Percentiles rank a stretch among this genome's conserved stretches.
Conservation (phyloP, 345 rosid genomes). For the Trapa incisa region DNA sequence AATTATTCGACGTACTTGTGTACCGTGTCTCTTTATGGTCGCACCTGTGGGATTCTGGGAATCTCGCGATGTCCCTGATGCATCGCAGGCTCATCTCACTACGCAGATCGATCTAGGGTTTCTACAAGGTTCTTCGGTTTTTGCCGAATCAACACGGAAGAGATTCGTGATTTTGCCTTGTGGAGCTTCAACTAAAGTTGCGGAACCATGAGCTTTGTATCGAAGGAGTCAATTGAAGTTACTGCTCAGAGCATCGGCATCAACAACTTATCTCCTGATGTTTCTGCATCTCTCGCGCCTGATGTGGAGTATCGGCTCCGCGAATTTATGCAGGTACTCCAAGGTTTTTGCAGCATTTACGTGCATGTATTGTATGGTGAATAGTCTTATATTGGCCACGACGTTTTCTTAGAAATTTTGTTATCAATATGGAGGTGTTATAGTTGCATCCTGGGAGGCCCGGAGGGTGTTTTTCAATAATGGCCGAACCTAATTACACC, state of each 20-base stretch:
- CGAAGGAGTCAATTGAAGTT: constrained; percentile 80
- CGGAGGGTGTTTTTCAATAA: neutral
- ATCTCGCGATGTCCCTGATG: neutral
- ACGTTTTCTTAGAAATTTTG: neutral
- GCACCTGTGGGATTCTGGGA: neutral
- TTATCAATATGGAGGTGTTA: neutral
- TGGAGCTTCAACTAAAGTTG: neutral
- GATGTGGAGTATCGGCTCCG: constrained; percentile 86
- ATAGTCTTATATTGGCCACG: neutral
- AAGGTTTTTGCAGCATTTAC: neutral
- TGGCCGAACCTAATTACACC: too few species aligned
- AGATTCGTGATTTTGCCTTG: neutral
- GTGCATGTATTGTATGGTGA: neutral
- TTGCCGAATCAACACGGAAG: too few species aligned
- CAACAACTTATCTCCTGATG: constrained; percentile 55
- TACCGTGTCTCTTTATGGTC: neutral
- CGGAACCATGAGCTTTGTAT: constrained; percentile 31
- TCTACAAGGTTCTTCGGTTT: neutral
- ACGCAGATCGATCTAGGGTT: neutral
- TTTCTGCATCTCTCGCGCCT: constrained; percentile 47
- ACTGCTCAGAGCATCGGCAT: constrained; percentile 78
- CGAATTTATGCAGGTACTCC: constrained; percentile 70
- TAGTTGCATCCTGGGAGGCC: neutral
- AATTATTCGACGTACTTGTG: neutral
- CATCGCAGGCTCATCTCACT: neutral